A percentile compares a stretch with the other conserved stretches of the same genome.
Conservation (phyloP, 1,139 yeast species). For the Meyerozyma guilliermondii region DNA sequence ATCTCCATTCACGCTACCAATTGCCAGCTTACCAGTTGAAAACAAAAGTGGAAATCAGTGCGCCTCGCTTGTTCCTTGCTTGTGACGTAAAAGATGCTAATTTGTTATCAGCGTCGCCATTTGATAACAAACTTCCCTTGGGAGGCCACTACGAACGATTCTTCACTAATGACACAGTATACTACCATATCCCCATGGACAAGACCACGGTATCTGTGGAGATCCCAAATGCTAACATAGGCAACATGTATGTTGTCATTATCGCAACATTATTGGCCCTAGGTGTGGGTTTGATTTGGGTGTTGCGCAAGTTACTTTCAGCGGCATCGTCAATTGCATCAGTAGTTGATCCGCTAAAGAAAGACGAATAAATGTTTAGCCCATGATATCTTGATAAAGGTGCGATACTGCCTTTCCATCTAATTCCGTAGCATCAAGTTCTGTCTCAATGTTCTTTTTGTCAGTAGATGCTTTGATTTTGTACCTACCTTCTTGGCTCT, state of each 20-base stretch:
- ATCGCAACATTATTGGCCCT: background rate
- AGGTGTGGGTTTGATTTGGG: background rate
- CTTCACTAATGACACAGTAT: conserved; percentile 39
- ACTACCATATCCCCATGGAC: conserved; percentile 21
- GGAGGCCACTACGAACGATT: conserved; percentile 36
- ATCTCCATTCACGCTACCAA: conserved; percentile 11
- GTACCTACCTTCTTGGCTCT: background rate
- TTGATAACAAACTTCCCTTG: conserved; percentile 22
- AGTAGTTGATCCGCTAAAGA: background rate
- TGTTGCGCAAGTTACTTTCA: background rate
- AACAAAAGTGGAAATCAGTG: background rate
- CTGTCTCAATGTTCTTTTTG: background rate
- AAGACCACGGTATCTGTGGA: background rate
- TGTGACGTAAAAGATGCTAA: conserved; percentile 16
- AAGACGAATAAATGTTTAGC: background rate
- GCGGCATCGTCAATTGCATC: background rate
- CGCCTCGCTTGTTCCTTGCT: background rate
- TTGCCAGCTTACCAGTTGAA: background rate
- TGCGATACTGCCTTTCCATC: background rate
- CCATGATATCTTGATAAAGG: background rate
- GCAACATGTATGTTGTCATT: background rate
- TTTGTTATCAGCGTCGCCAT: conserved; percentile 32
- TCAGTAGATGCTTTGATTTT: background rate
- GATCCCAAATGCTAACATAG: background rate
- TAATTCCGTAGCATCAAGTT: background rate